phyloP scores from a whole-genome alignment of 176 grass and related monocot species.

The Pontederia crassipes region DNA sequence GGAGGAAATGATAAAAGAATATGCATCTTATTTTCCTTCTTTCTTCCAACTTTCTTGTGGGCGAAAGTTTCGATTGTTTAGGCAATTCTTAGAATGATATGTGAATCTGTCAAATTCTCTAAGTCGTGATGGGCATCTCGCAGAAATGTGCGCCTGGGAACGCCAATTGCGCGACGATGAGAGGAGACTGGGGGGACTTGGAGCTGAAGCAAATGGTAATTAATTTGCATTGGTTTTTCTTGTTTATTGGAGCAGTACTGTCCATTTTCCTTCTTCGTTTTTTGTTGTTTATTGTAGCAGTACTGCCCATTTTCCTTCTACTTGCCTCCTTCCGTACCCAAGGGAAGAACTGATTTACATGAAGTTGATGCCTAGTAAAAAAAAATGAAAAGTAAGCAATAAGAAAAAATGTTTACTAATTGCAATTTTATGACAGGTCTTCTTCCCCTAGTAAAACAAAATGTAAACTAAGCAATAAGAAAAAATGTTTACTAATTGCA shows the following conservation, averaged over 20 bases:
- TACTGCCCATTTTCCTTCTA: not conserved
- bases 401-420: too few relatives aligned
- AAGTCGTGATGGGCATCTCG: conserved; percentile 9
- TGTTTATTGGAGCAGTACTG: not conserved
- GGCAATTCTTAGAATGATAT: too few relatives aligned
- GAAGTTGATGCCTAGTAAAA: too few relatives aligned
- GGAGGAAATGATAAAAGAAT: not conserved
- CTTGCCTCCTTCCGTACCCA: too few relatives aligned
- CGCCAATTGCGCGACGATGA: conserved; percentile 44
- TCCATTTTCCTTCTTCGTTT: not conserved
- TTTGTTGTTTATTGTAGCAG: not conserved
- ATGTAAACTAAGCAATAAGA: too few relatives aligned
- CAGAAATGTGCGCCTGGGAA: conserved; percentile 86
- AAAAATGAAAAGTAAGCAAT: too few relatives aligned
- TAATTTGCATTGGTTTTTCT: conserved; percentile 5
- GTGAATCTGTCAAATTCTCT: conserved; percentile 5
- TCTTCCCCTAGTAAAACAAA: too few relatives aligned
- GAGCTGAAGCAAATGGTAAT: conserved; percentile 42
- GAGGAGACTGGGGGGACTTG: conserved; percentile 36
- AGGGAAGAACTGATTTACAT: too few relatives aligned
- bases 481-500: too few relatives aligned
- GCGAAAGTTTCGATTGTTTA: not conserved
- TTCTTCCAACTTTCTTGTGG: not conserved
- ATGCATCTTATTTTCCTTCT: not conserved
- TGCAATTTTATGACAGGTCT: too few relatives aligned